A percentile compares a stretch with the other conserved stretches of the same genome.
phyloP scores from a whole-genome alignment of 148 eudicot genomes.

The Suaeda aralocaspica region DNA sequence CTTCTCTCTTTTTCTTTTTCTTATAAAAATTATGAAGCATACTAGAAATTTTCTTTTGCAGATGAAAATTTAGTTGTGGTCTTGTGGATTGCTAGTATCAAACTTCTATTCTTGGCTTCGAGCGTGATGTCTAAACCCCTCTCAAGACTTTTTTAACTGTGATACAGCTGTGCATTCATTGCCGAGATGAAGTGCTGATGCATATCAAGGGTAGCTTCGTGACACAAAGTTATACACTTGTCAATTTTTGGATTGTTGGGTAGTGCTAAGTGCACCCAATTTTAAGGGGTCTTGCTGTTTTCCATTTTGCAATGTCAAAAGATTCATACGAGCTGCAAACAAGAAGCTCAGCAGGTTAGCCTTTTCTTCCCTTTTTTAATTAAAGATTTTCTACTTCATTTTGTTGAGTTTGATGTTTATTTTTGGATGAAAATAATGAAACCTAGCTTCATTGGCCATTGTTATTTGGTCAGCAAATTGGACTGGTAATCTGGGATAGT shows the following conservation, averaged over 20 bases:
- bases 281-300: constrained; percentile 5
- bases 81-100: neutral
- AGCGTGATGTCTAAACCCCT: constrained; percentile 1
- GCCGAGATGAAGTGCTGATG: constrained; percentile 5
- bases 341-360: constrained; percentile 29
- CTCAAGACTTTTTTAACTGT: constrained; percentile 2
- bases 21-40: neutral
- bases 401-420: neutral
- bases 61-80: constrained; percentile 8
- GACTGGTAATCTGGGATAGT: neutral
- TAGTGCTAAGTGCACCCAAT: constrained; percentile 4
- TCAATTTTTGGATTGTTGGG: constrained; percentile 8
- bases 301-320: constrained; percentile 29
- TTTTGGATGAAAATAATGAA: neutral
- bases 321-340: constrained; percentile 26
- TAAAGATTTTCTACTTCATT: neutral
- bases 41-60: neutral
- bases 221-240: neutral
- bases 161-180: neutral
- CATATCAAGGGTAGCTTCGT: constrained; percentile 6
- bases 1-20: neutral
- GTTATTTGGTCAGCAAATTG: neutral
- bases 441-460: neutral
- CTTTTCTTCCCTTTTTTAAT: neutral
- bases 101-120: neutral